These are phyloP conservation scores for Eutypella sp. DNA, from an alignment of 2,329 filamentous ascomycete genomes.

Conservation along the genomic window DNA sequence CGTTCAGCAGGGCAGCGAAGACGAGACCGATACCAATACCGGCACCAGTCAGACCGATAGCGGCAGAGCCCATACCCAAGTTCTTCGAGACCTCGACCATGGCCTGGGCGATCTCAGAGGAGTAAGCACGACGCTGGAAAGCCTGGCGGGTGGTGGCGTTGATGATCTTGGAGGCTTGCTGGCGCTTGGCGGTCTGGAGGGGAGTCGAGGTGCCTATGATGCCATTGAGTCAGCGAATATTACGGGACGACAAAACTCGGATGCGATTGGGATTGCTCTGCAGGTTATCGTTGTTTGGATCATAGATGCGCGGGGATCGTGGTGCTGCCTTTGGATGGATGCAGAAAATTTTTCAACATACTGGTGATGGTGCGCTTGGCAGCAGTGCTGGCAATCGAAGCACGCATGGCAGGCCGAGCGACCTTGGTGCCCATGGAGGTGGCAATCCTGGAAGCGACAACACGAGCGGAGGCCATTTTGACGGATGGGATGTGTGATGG, in stretches of 20 bases:
- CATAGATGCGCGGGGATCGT: neutral
- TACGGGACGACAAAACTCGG: constrained; percentile 5
- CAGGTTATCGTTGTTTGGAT: neutral
- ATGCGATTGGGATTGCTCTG: constrained; percentile 4
- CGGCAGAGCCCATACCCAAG: constrained; percentile 82
- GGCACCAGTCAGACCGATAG: constrained; percentile 87
- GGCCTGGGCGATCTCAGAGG: constrained; percentile 81
- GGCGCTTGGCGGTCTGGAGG: constrained; percentile 72
- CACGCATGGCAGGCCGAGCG: constrained; percentile 69
- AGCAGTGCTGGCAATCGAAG: constrained; percentile 53
- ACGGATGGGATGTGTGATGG: constrained; percentile 37
- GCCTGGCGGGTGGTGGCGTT: constrained; percentile 61
- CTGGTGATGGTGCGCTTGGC: constrained; percentile 74
- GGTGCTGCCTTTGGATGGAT: constrained; percentile 8
- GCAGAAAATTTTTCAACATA: constrained; percentile 41
- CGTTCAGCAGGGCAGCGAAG: constrained; percentile 83
- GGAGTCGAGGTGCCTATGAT: constrained; percentile 52
- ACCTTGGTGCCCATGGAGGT: constrained; percentile 72
- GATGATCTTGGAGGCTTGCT: constrained; percentile 62
- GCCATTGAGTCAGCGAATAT: constrained; percentile 8
- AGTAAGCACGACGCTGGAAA: constrained; percentile 72
- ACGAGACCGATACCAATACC: constrained; percentile 95
- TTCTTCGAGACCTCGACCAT: constrained; percentile 90
- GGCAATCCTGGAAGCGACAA: constrained; percentile 73
- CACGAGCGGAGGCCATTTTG: constrained; percentile 76